phyloP scores from a whole-genome alignment of 2,329 filamentous ascomycete species.

The Aspergillus thermomutatus region DNA sequence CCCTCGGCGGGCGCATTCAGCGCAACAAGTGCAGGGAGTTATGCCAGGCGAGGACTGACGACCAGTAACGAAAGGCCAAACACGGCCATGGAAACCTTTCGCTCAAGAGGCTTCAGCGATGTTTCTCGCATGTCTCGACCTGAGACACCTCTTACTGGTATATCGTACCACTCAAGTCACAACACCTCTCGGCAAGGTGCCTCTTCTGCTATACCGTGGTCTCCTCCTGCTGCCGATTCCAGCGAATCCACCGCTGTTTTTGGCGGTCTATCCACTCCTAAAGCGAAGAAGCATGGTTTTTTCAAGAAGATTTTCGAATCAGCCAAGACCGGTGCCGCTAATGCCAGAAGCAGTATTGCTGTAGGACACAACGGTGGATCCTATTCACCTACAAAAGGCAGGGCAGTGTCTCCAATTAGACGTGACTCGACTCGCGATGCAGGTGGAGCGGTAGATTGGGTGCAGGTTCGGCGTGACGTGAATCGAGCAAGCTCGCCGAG shows the following conservation, averaged over 20 bases:
- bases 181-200: slow-evolving; percentile 55
- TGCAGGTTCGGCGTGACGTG: slow-evolving; percentile 93
- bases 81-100: slow-evolving; percentile 41
- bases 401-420: slow-evolving; percentile 43
- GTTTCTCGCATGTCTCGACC: slow-evolving; percentile 39
- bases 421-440: slow-evolving; percentile 64
- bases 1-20: slow-evolving; percentile 86
- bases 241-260: slow-evolving; percentile 67
- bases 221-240: slow-evolving; percentile 39
- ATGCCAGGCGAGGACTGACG: slow-evolving; percentile 67
- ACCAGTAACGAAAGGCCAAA: slow-evolving; percentile 38
- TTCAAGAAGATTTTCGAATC: slow-evolving; percentile 95
- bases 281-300: slow-evolving; percentile 80
- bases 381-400: slow-evolving; percentile 48
- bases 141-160: slow-evolving; percentile 62
- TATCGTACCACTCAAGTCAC: slow-evolving; percentile 91
- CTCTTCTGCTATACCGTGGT: slow-evolving; percentile 64
- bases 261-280: slow-evolving; percentile 72
- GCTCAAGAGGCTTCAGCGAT: slow-evolving; percentile 38
- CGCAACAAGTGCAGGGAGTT: slow-evolving; percentile 90
- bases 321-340: slow-evolving; percentile 90
- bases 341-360: slow-evolving; percentile 79
- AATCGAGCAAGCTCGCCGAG: slow-evolving; percentile 93
- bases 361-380: slow-evolving; percentile 52
- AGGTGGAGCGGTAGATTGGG: slow-evolving; percentile 75